Percentiles rank a stretch among this genome's conserved stretches.
Conservation (phyloP, 257 asterid species). For the Petrea volubilis region DNA sequence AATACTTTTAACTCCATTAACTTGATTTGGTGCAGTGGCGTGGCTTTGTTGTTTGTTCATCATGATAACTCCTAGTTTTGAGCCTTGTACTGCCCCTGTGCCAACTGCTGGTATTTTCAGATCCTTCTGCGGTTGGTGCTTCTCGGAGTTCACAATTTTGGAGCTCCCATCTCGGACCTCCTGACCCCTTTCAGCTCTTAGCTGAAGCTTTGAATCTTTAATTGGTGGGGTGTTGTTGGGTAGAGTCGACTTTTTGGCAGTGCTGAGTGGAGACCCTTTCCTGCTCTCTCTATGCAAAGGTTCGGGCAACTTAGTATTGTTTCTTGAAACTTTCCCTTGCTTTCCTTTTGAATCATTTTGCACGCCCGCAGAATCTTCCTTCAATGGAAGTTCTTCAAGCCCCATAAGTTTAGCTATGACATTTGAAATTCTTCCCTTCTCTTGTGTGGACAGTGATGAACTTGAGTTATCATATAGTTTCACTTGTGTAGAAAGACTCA, state of each 20-base stretch:
- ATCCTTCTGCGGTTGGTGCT: conserved; percentile 33
- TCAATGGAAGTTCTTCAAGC: conserved; percentile 67
- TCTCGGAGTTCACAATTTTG: conserved; percentile 23
- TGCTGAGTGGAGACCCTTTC: conserved; percentile 10
- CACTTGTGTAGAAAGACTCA: conserved; percentile 25
- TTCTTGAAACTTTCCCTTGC: conserved; percentile 25
- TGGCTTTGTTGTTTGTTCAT: conserved; percentile 34
- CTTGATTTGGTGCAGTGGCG: conserved; percentile 26
- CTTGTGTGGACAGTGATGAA: conserved; percentile 38
- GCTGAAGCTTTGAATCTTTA: conserved; percentile 32
- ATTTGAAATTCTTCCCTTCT: conserved; percentile 74
- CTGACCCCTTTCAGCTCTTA: conserved; percentile 34
- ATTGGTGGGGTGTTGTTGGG: conserved; percentile 19
- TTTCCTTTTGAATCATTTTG: conserved; percentile 32
- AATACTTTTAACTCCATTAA: conserved; percentile 25
- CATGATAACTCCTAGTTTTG: conserved; percentile 18
- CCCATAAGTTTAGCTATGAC: conserved; percentile 96
- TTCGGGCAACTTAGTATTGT: conserved; percentile 13
- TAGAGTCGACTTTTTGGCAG: conserved; percentile 11
- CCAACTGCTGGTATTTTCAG: conserved; percentile 24
- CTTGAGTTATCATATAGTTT: conserved; percentile 31
- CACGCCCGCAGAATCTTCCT: conserved; percentile 28
- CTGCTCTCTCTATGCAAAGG: conserved; percentile 27
- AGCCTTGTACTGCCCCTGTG: conserved; percentile 5
- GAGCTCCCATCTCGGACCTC: conserved; percentile 31